Conservation (phyloP, 352 stramenopile species). For the Phytophthora pluvialis region DNA sequence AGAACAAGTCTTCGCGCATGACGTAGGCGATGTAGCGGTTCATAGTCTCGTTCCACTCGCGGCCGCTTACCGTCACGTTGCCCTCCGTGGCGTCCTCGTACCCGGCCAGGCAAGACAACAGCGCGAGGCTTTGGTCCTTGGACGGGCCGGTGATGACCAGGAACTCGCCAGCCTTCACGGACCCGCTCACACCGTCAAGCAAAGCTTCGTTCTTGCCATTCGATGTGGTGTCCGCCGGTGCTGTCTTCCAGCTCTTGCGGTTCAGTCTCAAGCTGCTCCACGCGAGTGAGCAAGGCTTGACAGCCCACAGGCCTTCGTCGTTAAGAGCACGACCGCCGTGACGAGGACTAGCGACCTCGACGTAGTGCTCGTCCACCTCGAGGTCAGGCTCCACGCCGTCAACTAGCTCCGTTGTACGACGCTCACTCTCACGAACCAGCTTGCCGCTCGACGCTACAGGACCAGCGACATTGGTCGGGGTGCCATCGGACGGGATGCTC, state of each 20-base stretch:
- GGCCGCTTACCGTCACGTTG: conserved; percentile 71
- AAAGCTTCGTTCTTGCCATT: conserved; percentile 26
- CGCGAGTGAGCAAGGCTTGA: conserved; percentile 31
- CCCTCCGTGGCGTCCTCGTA: conserved; percentile 85
- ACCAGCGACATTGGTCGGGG: conserved; percentile 2
- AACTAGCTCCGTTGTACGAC: conserved; percentile 39
- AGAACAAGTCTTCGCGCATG: conserved; percentile 89
- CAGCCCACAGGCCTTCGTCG: conserved; percentile 15
- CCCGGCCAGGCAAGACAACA: conserved; percentile 92
- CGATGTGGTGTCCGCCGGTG: neutral
- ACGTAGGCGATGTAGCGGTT: conserved; percentile 63
- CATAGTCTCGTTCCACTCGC: conserved; percentile 45
- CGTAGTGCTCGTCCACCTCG: conserved; percentile 36
- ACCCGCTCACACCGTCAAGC: conserved; percentile 54
- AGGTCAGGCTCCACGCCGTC: conserved; percentile 37
- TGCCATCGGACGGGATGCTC: conserved; percentile 14
- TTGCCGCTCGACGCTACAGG: conserved; percentile 7
- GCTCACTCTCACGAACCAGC: conserved; percentile 34
- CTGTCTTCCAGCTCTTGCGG: conserved; percentile 16
- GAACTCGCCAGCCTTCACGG: conserved; percentile 50
- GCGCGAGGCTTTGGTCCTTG: conserved; percentile 86
- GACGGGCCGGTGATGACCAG: conserved; percentile 67
- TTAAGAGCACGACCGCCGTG: neutral
- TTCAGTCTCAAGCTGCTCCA: conserved; percentile 40
- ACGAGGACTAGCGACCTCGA: conserved; percentile 34